These are phyloP conservation scores for Salvia rosmarinus DNA, from an alignment of 257 asterid species.

Conservation along the genomic window DNA sequence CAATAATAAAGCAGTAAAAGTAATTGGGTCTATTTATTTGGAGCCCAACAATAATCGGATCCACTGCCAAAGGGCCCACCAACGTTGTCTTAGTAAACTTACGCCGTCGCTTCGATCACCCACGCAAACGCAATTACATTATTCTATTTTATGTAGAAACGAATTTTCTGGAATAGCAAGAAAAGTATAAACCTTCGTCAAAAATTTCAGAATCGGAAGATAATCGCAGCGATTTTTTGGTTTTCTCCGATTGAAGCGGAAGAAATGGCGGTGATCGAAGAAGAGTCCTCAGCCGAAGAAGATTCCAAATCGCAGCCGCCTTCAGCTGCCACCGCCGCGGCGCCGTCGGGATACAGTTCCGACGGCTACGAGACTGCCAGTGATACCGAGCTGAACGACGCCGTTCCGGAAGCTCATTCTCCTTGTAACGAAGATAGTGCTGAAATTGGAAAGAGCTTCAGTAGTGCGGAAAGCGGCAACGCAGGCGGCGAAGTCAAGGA, in stretches of 20 bases:
- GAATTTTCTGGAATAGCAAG: constrained; percentile 41
- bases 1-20: too few relatives aligned
- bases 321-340: constrained; percentile 28
- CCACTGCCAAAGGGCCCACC: not conserved
- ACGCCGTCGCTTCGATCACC: constrained; percentile 35
- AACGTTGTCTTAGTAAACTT: not conserved
- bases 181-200: constrained; percentile 26
- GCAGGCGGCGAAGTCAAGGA: constrained; percentile 32
- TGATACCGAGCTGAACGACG: constrained; percentile 72
- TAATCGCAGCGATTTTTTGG: constrained; percentile 12
- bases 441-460: constrained; percentile 10
- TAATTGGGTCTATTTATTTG: not conserved
- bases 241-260: constrained; percentile 29
- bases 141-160: not conserved
- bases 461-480: constrained; percentile 27
- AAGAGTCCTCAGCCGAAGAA: constrained; percentile 36
- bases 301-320: constrained; percentile 40
- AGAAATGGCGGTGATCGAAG: constrained; percentile 64
- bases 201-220: constrained; percentile 4
- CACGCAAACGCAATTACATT: too few relatives aligned
- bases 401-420: constrained; percentile 35
- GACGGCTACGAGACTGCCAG: constrained; percentile 98
- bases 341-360: constrained; percentile 53
- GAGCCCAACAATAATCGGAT: not conserved
- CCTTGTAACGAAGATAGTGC: constrained; percentile 14